These are phyloP conservation scores for Dichotomocladium elegans DNA, from an alignment of 371 early-diverging fungal genomes.

Conservation along the genomic window DNA sequence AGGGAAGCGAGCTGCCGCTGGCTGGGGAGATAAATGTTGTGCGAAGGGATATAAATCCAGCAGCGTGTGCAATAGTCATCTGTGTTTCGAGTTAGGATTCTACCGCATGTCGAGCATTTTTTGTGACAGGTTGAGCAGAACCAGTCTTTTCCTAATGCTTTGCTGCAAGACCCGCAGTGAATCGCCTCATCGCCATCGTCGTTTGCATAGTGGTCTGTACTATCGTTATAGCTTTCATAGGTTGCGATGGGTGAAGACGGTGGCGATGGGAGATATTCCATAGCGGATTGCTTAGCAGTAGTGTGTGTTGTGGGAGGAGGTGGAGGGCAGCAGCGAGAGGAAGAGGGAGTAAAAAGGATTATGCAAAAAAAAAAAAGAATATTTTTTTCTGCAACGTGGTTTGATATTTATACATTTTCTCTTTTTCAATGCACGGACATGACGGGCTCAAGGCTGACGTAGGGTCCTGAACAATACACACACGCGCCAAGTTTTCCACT, in stretches of 20 bases:
- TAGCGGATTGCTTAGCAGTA: constrained; percentile 1
- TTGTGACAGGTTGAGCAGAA: constrained; percentile 45
- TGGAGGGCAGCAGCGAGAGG: not conserved
- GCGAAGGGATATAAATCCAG: constrained; percentile 28
- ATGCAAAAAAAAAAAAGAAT: not conserved
- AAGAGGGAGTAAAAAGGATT: not conserved
- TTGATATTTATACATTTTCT: constrained; percentile 6
- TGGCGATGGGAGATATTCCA: constrained; percentile 36
- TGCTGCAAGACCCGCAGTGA: constrained; percentile 42
- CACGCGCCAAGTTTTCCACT: no score
- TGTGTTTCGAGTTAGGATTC: constrained; percentile 22
- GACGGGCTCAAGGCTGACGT: no score
- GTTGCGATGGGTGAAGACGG: constrained; percentile 18
- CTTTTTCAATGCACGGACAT: constrained; percentile 8
- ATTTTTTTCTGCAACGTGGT: not conserved
- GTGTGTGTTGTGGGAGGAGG: not conserved
- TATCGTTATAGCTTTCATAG: constrained; percentile 9
- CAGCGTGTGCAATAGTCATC: constrained; percentile 42
- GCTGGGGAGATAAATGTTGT: constrained; percentile 5
- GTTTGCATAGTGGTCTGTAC: not conserved
- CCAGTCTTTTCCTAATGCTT: constrained; percentile 38
- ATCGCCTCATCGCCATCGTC: constrained; percentile 10
- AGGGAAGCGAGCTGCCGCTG: constrained; percentile 1
- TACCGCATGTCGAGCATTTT: constrained; percentile 38
- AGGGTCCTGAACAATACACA: no score